Conservation (phyloP, 1,139 yeast species). For the Saccharomyces hybrid region DNA sequence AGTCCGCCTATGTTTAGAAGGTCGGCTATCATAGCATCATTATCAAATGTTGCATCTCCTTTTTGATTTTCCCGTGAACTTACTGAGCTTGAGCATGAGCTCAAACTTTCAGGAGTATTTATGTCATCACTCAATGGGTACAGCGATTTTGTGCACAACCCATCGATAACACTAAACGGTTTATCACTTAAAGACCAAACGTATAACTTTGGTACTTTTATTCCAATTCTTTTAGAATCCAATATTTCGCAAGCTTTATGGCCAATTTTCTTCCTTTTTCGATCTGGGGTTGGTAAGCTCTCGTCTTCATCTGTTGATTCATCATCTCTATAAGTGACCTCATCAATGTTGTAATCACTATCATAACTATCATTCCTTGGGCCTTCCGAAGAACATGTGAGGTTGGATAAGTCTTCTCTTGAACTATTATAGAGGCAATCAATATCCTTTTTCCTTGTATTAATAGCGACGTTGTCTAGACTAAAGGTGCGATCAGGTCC, state of each 20-base stretch:
- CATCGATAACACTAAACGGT: slow-evolving; percentile 92
- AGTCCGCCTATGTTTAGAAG: not conserved
- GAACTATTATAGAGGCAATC: not conserved
- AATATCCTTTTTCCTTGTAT: not conserved
- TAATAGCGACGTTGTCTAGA: not conserved
- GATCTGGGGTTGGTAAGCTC: slow-evolving; percentile 59
- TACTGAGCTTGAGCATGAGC: not conserved
- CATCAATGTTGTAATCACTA: slow-evolving; percentile 22
- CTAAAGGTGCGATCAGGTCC: not conserved
- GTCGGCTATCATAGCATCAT: not conserved
- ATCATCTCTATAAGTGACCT: slow-evolving; percentile 39
- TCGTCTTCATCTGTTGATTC: slow-evolving; percentile 92
- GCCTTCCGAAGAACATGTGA: not conserved
- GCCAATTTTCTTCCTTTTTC: slow-evolving; percentile 48
- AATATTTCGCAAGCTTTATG: slow-evolving; percentile 80
- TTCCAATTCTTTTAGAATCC: slow-evolving; percentile 74
- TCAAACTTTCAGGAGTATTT: not conserved
- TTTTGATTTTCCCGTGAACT: not conserved
- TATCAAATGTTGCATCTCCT: not conserved
- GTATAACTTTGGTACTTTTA: slow-evolving; percentile 86
- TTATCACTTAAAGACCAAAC: slow-evolving; percentile 83
- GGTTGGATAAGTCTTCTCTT: not conserved
- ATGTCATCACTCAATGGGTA: slow-evolving; percentile 34
- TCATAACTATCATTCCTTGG: slow-evolving; percentile 6
- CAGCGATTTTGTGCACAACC: slow-evolving; percentile 77